A percentile compares a stretch with the other conserved stretches of the same genome.
phyloP scores from a whole-genome alignment of 805 yeast genomes.

The Barnettozyma populi region DNA sequence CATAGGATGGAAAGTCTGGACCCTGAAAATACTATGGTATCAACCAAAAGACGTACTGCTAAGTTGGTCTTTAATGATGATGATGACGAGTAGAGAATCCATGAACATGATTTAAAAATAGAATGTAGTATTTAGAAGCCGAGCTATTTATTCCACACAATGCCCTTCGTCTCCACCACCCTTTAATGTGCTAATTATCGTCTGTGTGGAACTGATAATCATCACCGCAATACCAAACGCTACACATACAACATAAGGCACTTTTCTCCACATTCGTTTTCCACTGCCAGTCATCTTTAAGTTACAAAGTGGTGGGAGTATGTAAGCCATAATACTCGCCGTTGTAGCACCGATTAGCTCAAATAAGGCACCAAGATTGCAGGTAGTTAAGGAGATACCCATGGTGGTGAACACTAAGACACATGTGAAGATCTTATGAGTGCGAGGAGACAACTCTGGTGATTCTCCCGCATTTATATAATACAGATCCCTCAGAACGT shows the following conservation, averaged over 20 bases:
- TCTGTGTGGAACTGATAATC: conserved; percentile 76
- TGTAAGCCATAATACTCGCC: conserved; percentile 89
- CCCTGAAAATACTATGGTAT: conserved; percentile 1
- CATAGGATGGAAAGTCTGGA: conserved; percentile 2
- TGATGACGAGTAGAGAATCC: not conserved
- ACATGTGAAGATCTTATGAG: conserved; percentile 64
- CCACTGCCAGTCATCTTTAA: conserved; percentile 51
- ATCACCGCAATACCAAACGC: conserved; percentile 71
- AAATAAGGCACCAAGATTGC: conserved; percentile 82
- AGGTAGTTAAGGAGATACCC: conserved; percentile 71
- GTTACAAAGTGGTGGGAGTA: conserved; percentile 82
- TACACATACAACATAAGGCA: conserved; percentile 58
- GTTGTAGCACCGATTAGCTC: conserved; percentile 92
- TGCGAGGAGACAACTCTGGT: conserved; percentile 37
- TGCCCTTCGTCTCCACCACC: conserved; percentile 15
- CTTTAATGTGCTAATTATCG: conserved; percentile 38
- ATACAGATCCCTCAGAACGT: conserved; percentile 66
- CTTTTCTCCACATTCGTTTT: conserved; percentile 37
- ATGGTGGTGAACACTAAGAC: conserved; percentile 61
- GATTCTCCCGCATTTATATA: conserved; percentile 33
- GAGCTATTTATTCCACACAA: conserved; percentile 11
- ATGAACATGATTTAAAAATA: not conserved
- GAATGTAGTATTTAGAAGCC: not conserved
- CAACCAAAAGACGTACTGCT: conserved; percentile 3
- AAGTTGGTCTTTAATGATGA: conserved; percentile 12